phyloP scores from a whole-genome alignment of 768 basidiomycete genomes.

The Phanerodontia chrysosporium region DNA sequence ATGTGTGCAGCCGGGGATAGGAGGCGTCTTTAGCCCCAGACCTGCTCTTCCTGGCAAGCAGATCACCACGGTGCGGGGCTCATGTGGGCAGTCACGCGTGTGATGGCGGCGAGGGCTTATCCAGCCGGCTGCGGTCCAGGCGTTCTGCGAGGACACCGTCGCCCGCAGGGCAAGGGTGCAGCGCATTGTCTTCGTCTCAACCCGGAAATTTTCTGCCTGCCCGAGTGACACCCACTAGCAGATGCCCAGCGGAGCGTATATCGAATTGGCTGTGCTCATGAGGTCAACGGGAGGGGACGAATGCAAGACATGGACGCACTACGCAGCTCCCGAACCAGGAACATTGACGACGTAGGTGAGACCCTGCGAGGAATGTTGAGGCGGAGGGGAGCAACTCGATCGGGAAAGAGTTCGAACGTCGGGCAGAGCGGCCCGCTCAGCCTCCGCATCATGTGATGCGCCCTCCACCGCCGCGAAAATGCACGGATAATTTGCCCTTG shows the following conservation, averaged over 20 bases:
- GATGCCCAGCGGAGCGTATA: background rate
- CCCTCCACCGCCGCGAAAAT: background rate
- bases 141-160: background rate
- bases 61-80: background rate
- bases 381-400: no score
- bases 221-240: no score
- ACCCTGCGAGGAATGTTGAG: background rate
- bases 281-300: background rate
- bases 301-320: background rate
- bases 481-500: no score
- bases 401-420: no score
- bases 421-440: background rate
- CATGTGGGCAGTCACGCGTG: background rate
- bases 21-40: background rate
- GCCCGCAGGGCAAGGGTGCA: no score
- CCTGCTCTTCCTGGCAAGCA: background rate
- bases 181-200: no score
- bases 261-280: background rate
- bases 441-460: background rate
- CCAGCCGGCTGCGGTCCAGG: background rate
- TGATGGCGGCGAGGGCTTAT: background rate
- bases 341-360: background rate
- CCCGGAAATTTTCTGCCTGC: no score
- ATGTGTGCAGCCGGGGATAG: constrained; percentile 1
- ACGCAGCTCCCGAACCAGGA: background rate